Percentiles rank a stretch among this genome's conserved stretches.
Evolutionary conservation across 768 basidiomycete genomes (phyloP).

Genomic region (Amanita molliuscula): DNA sequence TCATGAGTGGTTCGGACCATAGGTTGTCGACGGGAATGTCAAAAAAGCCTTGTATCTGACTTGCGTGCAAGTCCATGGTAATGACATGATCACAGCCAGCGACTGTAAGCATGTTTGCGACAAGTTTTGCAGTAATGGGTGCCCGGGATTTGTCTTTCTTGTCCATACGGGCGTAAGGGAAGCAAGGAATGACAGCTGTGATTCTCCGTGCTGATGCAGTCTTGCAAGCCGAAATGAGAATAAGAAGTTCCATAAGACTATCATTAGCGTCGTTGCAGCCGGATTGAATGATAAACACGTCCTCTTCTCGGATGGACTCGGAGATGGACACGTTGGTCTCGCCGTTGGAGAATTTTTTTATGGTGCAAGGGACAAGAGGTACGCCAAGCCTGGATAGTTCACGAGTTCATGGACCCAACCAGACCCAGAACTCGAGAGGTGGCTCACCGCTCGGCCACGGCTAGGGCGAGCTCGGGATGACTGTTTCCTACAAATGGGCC

Average conservation of each 20-base stretch:
- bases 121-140: slow-evolving; percentile 96
- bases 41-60: slow-evolving; percentile 98
- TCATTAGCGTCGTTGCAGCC: slow-evolving; percentile 88
- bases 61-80: slow-evolving; percentile 98
- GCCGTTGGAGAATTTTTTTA: slow-evolving; percentile 88
- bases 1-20: slow-evolving; percentile 92
- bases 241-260: slow-evolving; percentile 96
- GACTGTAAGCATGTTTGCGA: slow-evolving; percentile 95
- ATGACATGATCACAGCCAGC: slow-evolving; percentile 98
- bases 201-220: slow-evolving; percentile 92
- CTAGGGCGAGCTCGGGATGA: slow-evolving; percentile 93
- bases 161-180: slow-evolving; percentile 94
- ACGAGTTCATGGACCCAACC: slow-evolving; percentile 36
- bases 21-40: slow-evolving; percentile 98
- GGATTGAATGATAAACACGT: slow-evolving; percentile 97
- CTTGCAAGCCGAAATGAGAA: slow-evolving; percentile 97
- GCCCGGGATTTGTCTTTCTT: slow-evolving; percentile 96
- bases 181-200: slow-evolving; percentile 97
- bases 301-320: slow-evolving; percentile 94
- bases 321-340: slow-evolving; percentile 93
- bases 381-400: slow-evolving; percentile 70
- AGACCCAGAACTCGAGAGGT: slow-evolving; percentile 32
- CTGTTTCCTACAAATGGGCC: slow-evolving; percentile 65
- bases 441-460: slow-evolving; percentile 95
- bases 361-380: slow-evolving; percentile 75